phyloP scores from a whole-genome alignment of 768 basidiomycete genomes.

The Boletus rex-veris region DNA sequence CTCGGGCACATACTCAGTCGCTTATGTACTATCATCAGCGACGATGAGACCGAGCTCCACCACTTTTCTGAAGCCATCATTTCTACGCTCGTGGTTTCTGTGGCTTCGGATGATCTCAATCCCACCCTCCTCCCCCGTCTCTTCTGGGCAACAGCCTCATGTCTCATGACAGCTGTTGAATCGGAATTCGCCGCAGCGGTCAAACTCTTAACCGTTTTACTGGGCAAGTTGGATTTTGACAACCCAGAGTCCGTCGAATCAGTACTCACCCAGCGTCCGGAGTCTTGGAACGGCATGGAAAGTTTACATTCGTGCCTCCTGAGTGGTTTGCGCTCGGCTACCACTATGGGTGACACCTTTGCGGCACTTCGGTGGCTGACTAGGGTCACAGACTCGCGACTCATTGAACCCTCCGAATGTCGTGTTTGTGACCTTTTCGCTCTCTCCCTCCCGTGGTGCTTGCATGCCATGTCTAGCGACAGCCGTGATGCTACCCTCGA shows the following conservation, averaged over 20 bases:
- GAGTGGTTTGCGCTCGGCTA: constrained; percentile 75
- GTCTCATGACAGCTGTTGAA: constrained; percentile 79
- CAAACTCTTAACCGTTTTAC: constrained; percentile 58
- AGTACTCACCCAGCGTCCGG: constrained; percentile 64
- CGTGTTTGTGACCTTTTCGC: constrained; percentile 83
- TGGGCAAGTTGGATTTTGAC: constrained; percentile 68
- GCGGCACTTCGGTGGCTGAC: constrained; percentile 61
- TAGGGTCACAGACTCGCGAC: constrained; percentile 53
- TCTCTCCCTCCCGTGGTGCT: constrained; percentile 81
- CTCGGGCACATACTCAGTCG: constrained; percentile 79
- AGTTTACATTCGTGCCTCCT: constrained; percentile 70
- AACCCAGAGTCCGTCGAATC: constrained; percentile 64
- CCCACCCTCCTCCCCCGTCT: constrained; percentile 69
- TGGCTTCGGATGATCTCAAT: constrained; percentile 53
- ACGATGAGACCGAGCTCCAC: constrained; percentile 72
- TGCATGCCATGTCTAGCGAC: constrained; percentile 73
- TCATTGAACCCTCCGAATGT: constrained; percentile 68
- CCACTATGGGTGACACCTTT: constrained; percentile 64
- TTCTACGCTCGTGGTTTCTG: constrained; percentile 64
- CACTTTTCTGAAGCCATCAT: constrained; percentile 82
- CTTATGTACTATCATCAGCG: constrained; percentile 79
- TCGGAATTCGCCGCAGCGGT: constrained; percentile 71
- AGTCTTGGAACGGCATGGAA: constrained; percentile 62
- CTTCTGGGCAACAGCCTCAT: constrained; percentile 84
- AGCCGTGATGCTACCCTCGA: constrained; percentile 55